These are phyloP conservation scores for Dipteronia sinensis DNA, from an alignment of 345 rosid genomes.

Conservation along the genomic window DNA sequence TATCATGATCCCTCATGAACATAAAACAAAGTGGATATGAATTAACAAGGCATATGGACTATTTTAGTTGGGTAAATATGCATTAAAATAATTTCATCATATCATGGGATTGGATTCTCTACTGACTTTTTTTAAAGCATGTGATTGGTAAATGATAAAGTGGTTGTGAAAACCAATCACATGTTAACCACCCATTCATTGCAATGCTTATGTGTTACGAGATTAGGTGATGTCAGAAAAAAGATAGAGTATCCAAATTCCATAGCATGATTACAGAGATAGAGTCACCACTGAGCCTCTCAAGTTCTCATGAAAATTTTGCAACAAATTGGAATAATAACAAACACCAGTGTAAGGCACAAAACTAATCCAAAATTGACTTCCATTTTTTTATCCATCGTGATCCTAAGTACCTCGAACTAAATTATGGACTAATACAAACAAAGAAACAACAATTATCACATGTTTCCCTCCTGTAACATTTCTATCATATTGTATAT, in stretches of 20 bases:
- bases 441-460: constrained; percentile 26
- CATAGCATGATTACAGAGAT: neutral
- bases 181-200: too few relatives aligned
- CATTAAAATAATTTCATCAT: neutral
- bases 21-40: neutral
- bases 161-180: too few relatives aligned
- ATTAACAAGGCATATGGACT: neutral
- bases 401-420: neutral
- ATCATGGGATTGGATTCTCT: too few relatives aligned
- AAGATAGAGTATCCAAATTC: too few relatives aligned
- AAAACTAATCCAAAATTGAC: constrained; percentile 8
- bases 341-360: neutral
- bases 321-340: neutral
- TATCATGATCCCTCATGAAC: neutral
- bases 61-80: neutral
- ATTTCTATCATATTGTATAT: constrained; percentile 90
- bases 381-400: neutral
- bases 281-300: neutral
- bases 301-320: neutral
- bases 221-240: too few relatives aligned
- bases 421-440: neutral
- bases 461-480: constrained; percentile 75
- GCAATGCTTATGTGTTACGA: too few relatives aligned
- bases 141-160: too few relatives aligned
- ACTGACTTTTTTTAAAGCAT: too few relatives aligned